Percentiles rank a stretch among this genome's conserved stretches.
Evolutionary conservation across 352 stramenopile genomes (phyloP).

Genomic region (Globisporangium viniferum): DNA sequence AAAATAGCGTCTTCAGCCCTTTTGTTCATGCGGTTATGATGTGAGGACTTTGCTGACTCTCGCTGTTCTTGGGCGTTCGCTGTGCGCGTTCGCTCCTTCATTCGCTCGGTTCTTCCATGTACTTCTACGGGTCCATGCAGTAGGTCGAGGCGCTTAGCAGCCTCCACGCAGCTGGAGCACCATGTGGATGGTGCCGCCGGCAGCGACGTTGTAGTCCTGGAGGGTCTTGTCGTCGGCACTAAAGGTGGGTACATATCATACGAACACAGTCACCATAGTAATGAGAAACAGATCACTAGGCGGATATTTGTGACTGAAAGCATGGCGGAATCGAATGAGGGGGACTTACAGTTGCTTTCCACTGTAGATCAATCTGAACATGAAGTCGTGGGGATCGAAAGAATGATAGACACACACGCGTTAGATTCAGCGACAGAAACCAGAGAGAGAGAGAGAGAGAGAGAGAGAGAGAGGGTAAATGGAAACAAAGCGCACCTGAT

Average conservation of each 20-base stretch:
- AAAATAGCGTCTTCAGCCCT: constrained; percentile 6
- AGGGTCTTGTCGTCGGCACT: constrained; percentile 95
- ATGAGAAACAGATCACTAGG: constrained; percentile 1
- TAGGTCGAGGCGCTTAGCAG: constrained; percentile 29
- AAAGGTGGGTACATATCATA: background rate
- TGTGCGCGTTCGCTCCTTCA: background rate
- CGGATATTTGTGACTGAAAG: background rate
- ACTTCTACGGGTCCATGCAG: constrained; percentile 12
- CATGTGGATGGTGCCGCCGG: constrained; percentile 98
- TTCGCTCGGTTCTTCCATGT: constrained; percentile 2
- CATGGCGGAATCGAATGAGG: background rate
- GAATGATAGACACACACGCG: constrained; percentile 20
- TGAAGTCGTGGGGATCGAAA: background rate
- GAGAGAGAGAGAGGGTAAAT: background rate
- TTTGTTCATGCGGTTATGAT: constrained; percentile 3
- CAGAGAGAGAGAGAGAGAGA: background rate
- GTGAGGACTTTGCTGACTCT: background rate
- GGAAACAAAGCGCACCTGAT: constrained; percentile 38
- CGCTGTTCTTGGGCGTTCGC: background rate
- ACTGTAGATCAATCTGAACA: constrained; percentile 93
- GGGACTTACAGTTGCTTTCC: constrained; percentile 91
- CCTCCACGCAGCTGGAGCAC: constrained; percentile 97
- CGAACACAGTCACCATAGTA: constrained; percentile 9
- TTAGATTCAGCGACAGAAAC: background rate
- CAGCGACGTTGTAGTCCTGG: constrained; percentile 96